A percentile compares a stretch with the other conserved stretches of the same genome.
Conservation (phyloP, 768 basidiomycete genomes). For the Russula compacta region DNA sequence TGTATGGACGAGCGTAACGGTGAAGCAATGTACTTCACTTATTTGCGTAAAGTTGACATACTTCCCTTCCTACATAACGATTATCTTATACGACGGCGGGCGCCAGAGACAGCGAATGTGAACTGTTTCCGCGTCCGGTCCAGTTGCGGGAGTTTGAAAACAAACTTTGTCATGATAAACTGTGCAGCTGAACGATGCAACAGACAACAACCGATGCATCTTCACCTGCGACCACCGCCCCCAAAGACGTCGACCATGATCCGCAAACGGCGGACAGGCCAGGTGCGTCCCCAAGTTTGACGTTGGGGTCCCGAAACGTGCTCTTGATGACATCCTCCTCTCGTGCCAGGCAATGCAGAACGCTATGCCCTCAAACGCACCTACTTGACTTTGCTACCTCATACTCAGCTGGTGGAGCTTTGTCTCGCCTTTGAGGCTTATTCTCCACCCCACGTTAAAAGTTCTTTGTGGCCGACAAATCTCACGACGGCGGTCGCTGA, state of each 20-base stretch:
- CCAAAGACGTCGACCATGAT: conserved; percentile 17
- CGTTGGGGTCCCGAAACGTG: not conserved
- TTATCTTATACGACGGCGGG: too few species aligned
- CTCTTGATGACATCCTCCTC: conserved; percentile 2
- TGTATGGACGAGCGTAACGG: too few species aligned
- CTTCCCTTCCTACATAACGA: not conserved
- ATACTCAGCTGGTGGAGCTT: conserved; percentile 69
- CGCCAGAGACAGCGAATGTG: not conserved
- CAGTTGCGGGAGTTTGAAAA: conserved; percentile 25
- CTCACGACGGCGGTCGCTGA: conserved; percentile 53
- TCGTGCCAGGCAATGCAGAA: conserved; percentile 31
- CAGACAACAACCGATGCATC: conserved; percentile 30
- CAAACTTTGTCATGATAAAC: conserved; percentile 64
- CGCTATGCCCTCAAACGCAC: conserved; percentile 56
- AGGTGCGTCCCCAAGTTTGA: conserved; percentile 2
- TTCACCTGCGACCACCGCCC: conserved; percentile 29
- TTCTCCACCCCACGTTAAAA: conserved; percentile 54
- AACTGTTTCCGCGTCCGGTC: not conserved
- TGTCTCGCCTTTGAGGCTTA: conserved; percentile 64
- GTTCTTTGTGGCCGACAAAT: conserved; percentile 65
- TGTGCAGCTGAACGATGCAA: conserved; percentile 67
- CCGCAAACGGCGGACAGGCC: conserved; percentile 20
- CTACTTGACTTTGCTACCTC: conserved; percentile 60
- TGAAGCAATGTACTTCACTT: too few species aligned
- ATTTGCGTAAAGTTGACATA: not conserved